A percentile compares a stretch with the other conserved stretches of the same genome.
These are phyloP conservation scores for Amanita pseudoporphyria DNA, from an alignment of 768 basidiomycete species.

Conservation along the genomic window DNA sequence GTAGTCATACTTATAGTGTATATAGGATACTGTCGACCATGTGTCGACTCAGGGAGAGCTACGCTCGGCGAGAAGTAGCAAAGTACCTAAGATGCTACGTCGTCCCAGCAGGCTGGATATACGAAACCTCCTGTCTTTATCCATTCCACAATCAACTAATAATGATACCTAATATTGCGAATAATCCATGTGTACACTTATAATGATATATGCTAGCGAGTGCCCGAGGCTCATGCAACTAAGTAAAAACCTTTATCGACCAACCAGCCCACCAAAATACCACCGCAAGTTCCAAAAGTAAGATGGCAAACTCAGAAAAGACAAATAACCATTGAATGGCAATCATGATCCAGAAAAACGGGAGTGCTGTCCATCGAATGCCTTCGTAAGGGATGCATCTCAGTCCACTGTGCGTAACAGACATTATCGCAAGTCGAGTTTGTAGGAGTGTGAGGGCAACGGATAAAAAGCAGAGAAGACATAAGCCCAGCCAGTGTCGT, in stretches of 20 bases:
- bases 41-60: constrained; percentile 45
- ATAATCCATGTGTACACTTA: constrained; percentile 6
- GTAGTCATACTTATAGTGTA: background rate
- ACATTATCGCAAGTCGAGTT: constrained; percentile 46
- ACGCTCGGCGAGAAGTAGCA: constrained; percentile 14
- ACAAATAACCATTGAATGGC: constrained; percentile 63
- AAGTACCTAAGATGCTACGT: background rate
- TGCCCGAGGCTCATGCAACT: constrained; percentile 9
- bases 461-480: constrained; percentile 39
- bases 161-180: background rate
- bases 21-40: constrained; percentile 60
- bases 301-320: constrained; percentile 44
- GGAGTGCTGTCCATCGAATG: constrained; percentile 52
- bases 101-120: background rate
- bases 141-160: background rate
- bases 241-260: constrained; percentile 42
- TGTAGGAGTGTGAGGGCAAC: constrained; percentile 46
- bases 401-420: constrained; percentile 42
- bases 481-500: constrained; percentile 59
- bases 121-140: constrained; percentile 4
- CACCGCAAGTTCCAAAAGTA: constrained; percentile 49
- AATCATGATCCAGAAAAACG: constrained; percentile 55
- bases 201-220: background rate
- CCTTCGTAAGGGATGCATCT: constrained; percentile 50
- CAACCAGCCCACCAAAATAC: constrained; percentile 72